Percentiles rank a stretch among this genome's conserved stretches.
phyloP scores from a whole-genome alignment of 2,329 filamentous ascomycete genomes.

The Lasiodiplodia gonubiensis region DNA sequence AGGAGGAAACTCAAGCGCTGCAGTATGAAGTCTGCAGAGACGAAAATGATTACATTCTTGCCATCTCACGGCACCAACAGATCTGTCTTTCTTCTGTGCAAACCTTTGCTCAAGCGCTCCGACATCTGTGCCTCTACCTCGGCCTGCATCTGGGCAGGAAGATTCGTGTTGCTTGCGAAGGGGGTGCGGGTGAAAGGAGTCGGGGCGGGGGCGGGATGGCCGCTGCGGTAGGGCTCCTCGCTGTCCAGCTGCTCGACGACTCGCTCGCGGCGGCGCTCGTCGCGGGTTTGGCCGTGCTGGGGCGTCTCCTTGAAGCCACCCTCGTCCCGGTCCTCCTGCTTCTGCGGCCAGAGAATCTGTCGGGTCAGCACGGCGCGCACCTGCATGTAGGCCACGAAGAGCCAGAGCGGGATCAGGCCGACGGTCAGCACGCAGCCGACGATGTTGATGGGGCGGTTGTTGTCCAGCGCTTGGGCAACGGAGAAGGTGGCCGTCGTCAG shows the following conservation, averaged over 20 bases:
- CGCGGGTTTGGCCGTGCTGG: constrained; percentile 13
- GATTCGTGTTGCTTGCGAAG: constrained; percentile 7
- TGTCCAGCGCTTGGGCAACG: constrained; percentile 59
- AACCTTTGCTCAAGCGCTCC: not conserved
- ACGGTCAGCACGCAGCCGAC: constrained; percentile 71
- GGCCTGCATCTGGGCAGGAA: constrained; percentile 4
- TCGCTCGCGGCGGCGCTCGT: constrained; percentile 17
- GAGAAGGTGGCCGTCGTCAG: constrained; percentile 74
- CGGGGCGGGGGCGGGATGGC: not conserved
- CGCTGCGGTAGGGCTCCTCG: not conserved
- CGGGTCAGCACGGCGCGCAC: constrained; percentile 67
- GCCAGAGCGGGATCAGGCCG: constrained; percentile 70
- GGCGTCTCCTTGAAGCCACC: constrained; percentile 57
- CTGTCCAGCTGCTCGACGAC: constrained; percentile 7
- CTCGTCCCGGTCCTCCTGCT: constrained; percentile 68
- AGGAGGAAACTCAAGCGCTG: not conserved
- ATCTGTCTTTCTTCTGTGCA: constrained; percentile 15
- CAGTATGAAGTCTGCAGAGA: not conserved
- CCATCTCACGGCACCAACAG: not conserved
- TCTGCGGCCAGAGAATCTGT: constrained; percentile 78
- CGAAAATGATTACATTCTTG: not conserved
- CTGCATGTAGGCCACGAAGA: constrained; percentile 73
- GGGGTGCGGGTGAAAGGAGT: constrained; percentile 24
- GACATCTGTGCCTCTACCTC: constrained; percentile 1
- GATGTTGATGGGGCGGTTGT: constrained; percentile 62